Conservation (phyloP, 768 basidiomycete species). For the Kwoniella mangroviensis region DNA sequence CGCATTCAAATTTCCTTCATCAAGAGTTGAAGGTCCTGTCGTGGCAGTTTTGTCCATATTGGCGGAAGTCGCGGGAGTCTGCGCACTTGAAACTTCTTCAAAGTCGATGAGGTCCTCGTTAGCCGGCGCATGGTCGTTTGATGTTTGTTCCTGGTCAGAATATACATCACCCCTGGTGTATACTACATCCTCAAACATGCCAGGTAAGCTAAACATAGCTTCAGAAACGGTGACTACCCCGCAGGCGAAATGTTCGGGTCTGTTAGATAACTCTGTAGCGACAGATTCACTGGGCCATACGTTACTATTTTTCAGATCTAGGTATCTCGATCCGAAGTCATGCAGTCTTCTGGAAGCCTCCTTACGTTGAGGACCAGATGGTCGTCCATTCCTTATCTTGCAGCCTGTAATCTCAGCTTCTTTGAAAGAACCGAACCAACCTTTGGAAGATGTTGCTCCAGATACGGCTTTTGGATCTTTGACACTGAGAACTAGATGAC, state of each 20-base stretch:
- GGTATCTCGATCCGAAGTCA: not conserved
- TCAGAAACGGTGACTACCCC: not conserved
- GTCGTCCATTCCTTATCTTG: not conserved
- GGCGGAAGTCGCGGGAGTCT: too few relatives aligned
- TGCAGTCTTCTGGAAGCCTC: not conserved
- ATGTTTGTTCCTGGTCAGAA: too few relatives aligned
- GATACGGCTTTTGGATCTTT: not conserved
- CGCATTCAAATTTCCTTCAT: too few relatives aligned
- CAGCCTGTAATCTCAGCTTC: not conserved
- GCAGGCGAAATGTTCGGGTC: not conserved
- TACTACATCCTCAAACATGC: not conserved
- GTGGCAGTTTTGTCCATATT: too few relatives aligned
- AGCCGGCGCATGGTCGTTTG: too few relatives aligned
- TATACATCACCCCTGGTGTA: not conserved
- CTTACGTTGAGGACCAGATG: too few relatives aligned
- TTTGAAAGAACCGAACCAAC: not conserved
- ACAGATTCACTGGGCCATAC: not conserved
- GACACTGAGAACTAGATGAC: not conserved
- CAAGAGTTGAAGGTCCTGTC: too few relatives aligned
- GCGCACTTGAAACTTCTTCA: too few relatives aligned
- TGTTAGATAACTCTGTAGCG: not conserved
- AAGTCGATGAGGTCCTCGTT: too few relatives aligned
- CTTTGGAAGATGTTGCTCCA: not conserved
- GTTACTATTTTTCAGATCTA: not conserved
- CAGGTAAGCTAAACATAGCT: not conserved